Evolutionary conservation across 768 basidiomycete genomes (phyloP), one percentile per base, ranked within the genome.

Genomic region (Leccinellum rugosiceps): DNA sequence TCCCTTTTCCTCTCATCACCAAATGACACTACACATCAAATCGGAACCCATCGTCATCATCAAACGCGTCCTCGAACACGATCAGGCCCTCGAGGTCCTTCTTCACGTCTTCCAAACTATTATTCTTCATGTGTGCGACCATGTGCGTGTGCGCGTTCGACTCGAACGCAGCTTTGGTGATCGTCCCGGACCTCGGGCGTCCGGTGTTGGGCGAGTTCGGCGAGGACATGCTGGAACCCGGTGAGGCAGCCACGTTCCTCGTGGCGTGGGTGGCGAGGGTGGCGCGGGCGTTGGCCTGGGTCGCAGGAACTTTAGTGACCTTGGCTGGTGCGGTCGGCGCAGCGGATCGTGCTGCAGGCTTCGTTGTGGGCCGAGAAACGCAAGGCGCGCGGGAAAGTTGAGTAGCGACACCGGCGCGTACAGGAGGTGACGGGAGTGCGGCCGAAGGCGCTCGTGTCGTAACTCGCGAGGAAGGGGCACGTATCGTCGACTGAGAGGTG

Each of bases 1-100:
- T 19, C 41, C 41, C 19, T 5, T 41, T 17, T 17, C 3, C 38
- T 6, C 19, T 19, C 41, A 43, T 6, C 41, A 9, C 41, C 41
- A 25, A 46, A 13, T 17, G 10, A 28, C 50, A 23, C 68, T 51
- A 71, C 19, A 72, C 62, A 28, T 63, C 61, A 35, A 72, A 73
- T 44, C 58, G 65, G 58, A 72, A 73, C 30, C 48, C 70, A n/a
- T 73, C 70, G 9, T 63, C 63, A 1, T 65, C 65, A 23, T 62
- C 64, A 9, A 68, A 70, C 23, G 44, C 65, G 30, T 68, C 68
- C 17, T 60, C 70, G 21, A 73, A 66, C 41, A 72, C 68, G 61
- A 71, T 58, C 43, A 68, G 50, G 17, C 63, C 67, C 45, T 73
- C 68, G 26, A 73, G 69, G 15, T 64, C 63, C 52, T 69, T 73